These are phyloP conservation scores for Talaromyces amestolkiae DNA, from an alignment of 2,329 filamentous ascomycete genomes.

Conservation along the genomic window DNA sequence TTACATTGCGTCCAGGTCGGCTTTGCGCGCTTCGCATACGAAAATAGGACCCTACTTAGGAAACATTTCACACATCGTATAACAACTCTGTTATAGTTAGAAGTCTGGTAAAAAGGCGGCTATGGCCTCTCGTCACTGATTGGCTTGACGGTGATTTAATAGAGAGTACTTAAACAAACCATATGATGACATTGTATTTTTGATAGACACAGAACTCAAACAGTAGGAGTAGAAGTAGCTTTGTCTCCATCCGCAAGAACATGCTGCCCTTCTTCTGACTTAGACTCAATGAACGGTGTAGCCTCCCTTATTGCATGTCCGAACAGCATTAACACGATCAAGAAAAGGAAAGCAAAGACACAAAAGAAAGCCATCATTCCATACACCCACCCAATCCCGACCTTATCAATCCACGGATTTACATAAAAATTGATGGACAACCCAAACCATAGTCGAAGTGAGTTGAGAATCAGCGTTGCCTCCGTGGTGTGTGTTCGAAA, in stretches of 20 bases:
- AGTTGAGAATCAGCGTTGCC: background rate
- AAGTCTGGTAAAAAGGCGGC: too few relatives aligned
- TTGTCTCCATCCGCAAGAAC: background rate
- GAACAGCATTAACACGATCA: background rate
- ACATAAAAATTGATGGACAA: background rate
- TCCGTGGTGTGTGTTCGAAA: background rate
- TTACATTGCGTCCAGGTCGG: background rate
- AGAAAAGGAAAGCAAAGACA: background rate
- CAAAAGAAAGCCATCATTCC: constrained; percentile 5
- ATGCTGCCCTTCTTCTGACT: constrained; percentile 2
- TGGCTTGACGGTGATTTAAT: background rate
- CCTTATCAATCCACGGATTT: background rate
- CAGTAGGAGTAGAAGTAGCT: background rate
- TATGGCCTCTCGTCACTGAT: too few relatives aligned
- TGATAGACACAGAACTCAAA: background rate
- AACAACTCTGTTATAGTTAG: too few relatives aligned
- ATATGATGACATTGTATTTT: background rate
- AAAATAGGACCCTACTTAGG: too few relatives aligned
- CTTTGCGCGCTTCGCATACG: too few relatives aligned
- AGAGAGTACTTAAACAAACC: background rate
- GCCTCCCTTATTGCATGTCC: constrained; percentile 4
- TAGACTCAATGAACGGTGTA: background rate
- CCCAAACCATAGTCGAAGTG: background rate
- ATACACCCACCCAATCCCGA: constrained; percentile 4
- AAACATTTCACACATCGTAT: too few relatives aligned